Evolutionary conservation across 805 yeast species (phyloP), one percentile per base, ranked within the genome.

Genomic region (Metschnikowia dekortorum): DNA sequence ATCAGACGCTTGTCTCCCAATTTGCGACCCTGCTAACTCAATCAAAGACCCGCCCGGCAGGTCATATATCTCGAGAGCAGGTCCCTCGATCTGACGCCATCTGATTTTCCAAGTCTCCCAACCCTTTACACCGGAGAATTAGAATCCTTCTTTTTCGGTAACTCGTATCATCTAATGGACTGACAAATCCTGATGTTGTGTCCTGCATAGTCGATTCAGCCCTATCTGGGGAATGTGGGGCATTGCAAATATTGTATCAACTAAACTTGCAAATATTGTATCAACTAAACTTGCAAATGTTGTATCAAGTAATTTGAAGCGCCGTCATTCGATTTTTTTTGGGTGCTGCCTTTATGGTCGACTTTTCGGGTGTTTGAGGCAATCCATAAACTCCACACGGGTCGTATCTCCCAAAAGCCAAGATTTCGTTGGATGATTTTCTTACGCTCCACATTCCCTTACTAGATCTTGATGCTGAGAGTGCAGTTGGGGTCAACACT

Each of bases 371-470:
- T 18, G 87, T 63, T 7, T 75, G 69, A 0, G 90, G 86, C 30
- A 85, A 66, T 26, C 82, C 80, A 45, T 81, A 77, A 50, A 73
- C 73, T 50, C 75, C 78, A 16, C 9, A 70, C 63, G 4, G 79
- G 79, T 54, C 89, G 73, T 9, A 89, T 69, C 37, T 76, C 80
- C 89, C 95, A 53, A 91, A 74, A 8, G 75, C 72, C 6, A 71
- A 54, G n/a, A 92, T 68, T 57, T 84, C 85, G 1, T 79, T 69
- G 51, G 82, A 78, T 2, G 82, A 66, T 60, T 89, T 89, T 39
- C 82, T 72, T 47, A 88, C 81, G 57, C 83, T 76, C 85, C 96
- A 91, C 73, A 87, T 78, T 58, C 83, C 89, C 53, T 82, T 82
- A 37, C 74, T 71, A 2, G 83, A 68, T 26, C 75, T 77, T 69